Evolutionary conservation across 345 rosid species (phyloP), one percentile per base, ranked within the genome.

Genomic region (Pseudoturritis turrita): DNA sequence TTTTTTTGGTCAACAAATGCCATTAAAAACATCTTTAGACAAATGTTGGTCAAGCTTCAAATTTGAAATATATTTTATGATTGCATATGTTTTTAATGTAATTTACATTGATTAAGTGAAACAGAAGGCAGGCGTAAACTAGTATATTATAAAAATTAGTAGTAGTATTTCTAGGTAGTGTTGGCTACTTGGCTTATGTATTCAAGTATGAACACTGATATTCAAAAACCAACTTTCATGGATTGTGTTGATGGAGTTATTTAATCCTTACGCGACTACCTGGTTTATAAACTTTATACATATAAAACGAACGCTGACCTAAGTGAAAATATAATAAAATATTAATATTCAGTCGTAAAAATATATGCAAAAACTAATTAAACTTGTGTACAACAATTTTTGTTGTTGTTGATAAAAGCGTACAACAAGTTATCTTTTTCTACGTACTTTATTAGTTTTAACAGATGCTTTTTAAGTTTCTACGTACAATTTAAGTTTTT

Each of bases 201-300:
- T 47, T 17, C 50, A 21, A 71, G 55, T 52, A 53, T 62, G 70
- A 62, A 62, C 76, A 62, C 39, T 23, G 3, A 22, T 44, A 43
- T 64, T 64, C 29, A 55, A 45, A 72, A 63, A 23, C 40, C 35
- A 43, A 15, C 12, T 11, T 64, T 55, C 64, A 45, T 73, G 19
- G 64, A 33, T 62, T 63, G 11, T 22, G 69, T 33, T 43, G 52
- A 15, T n/a, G 37, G 6, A n/a, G 14, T 53, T 52, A 44, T 53
- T 45, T 45, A 25, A 54, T 13, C 31, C 22, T 63, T 64, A 44
- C 64, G 70, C 49, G 35, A 50, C 22, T 15, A 57, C 6, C 29
- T 39, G 40, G 11, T 35, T 49, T 49, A 65, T 4, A 49, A 46
- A 41, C 7, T 33, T 33, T 33, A 33, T 33, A n/a, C 4, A n/a